Evolutionary conservation across 345 rosid genomes (phyloP).

Genomic region (Zanthoxylum bungeanum): DNA sequence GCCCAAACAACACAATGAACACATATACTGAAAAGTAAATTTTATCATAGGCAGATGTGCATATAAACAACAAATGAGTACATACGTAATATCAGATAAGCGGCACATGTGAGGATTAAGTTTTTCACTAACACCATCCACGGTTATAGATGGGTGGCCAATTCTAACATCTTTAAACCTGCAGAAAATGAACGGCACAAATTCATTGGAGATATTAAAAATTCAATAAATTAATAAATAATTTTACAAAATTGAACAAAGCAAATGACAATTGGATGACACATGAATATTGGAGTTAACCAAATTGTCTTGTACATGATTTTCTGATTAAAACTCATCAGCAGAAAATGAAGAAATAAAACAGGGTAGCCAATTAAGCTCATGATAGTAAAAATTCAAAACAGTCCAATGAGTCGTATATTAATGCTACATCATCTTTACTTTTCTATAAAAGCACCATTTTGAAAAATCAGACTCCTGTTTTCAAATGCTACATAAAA

Average conservation of each 20-base stretch:
- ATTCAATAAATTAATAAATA: not conserved
- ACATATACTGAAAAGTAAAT: not conserved
- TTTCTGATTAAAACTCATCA: not conserved
- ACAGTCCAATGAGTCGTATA: not conserved
- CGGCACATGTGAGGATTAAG: slow-evolving; percentile 80
- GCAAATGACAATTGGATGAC: not conserved
- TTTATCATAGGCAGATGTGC: not conserved
- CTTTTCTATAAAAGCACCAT: not conserved
- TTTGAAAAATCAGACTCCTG: not conserved
- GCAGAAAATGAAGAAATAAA: not conserved
- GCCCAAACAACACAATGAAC: not conserved
- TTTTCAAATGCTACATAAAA: not conserved
- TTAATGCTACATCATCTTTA: not conserved
- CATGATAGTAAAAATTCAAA: not conserved
- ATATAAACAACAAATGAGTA: not conserved
- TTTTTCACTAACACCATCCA: slow-evolving; percentile 26
- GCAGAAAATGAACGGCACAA: slow-evolving; percentile 15
- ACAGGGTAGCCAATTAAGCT: not conserved
- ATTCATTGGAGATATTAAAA: slow-evolving; percentile 7
- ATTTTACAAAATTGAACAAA: not conserved
- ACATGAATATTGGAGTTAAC: not conserved
- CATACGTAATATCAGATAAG: slow-evolving; percentile 76
- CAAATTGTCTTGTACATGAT: not conserved
- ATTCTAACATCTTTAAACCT: slow-evolving; percentile 76
- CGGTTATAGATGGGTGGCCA: slow-evolving; percentile 54